Evolutionary conservation across 768 basidiomycete genomes (phyloP), one percentile per base, ranked within the genome.

Genomic region (Hysterangium stoloniferum): DNA sequence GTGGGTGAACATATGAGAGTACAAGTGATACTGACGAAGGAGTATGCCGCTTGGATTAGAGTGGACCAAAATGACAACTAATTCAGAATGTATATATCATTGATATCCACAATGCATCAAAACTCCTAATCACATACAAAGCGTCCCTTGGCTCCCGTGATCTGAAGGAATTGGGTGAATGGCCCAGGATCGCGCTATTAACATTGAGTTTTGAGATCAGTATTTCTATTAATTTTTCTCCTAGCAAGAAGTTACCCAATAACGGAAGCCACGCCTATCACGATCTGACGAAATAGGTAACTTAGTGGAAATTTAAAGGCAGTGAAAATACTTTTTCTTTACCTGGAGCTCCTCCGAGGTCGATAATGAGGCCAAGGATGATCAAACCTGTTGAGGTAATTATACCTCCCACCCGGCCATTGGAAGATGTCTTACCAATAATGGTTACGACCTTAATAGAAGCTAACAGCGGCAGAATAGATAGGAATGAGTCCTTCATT

Each of bases 361-460:
- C 88, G 55, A 95, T 69, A 29, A 94, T 71, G 61, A 92, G 74
- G 28, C 72, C 76, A 55, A 74, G 64, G 56, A 79, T 74, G 36
- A 56, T 22, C 33, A 54, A 54, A 42, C 47, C 47, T 46, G 53
- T 54, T 37, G 55, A 54, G 37, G 29, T 48, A 36, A 47, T 15
- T 8, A 19, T 40, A 38, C 15, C 5, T 15, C 28, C 22, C 9
- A 34, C 31, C 9, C 27, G 19, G 33, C 2, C 12, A 17, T 52
- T 27, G 4, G 6, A 19, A n/a, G n/a, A n/a, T 15, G 4, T 34
- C 22, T 46, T 32, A 52, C 83, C 88, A 4, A 72, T 75, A 56
- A 91, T 86, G 0, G 86, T 86, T 54, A 94, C 65, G n/a, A 95
- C 85, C 65, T 94, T 94, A 69, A 95, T 88, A 6, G 86, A 89